phyloP scores from a whole-genome alignment of 2,329 filamentous ascomycete species.

The Colletotrichum destructivum region DNA sequence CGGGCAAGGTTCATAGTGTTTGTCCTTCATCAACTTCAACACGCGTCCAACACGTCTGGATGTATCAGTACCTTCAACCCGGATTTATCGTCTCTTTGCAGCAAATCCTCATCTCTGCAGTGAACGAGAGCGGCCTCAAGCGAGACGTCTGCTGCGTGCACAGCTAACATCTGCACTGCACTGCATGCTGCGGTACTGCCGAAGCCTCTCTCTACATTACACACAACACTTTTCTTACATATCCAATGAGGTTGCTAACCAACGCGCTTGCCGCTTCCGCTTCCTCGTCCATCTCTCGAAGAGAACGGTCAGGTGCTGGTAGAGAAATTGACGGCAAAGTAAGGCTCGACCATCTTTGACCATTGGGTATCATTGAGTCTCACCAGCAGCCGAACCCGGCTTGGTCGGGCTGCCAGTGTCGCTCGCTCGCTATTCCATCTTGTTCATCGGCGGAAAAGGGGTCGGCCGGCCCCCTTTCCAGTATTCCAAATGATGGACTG shows the following conservation, averaged over 20 bases:
- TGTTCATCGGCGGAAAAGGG: conserved; percentile 19
- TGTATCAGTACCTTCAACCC: conserved; percentile 26
- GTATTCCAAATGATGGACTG: conserved; percentile 37
- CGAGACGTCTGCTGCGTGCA: background rate
- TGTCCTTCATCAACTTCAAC: conserved; percentile 22
- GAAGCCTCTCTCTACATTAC: conserved; percentile 21
- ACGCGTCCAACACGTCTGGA: conserved; percentile 14
- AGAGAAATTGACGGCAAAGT: conserved; percentile 21
- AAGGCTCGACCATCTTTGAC: conserved; percentile 26
- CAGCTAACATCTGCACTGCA: conserved; percentile 1
- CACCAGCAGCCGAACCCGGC: conserved; percentile 30
- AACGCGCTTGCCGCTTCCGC: conserved; percentile 6
- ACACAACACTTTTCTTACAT: conserved; percentile 11
- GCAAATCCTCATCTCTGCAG: background rate
- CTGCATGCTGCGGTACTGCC: background rate
- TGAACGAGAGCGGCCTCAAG: background rate
- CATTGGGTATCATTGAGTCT: conserved; percentile 42
- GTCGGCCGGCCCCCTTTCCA: conserved; percentile 20
- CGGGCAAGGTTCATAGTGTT: conserved; percentile 33
- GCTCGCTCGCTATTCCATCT: conserved; percentile 5
- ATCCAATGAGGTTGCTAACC: background rate
- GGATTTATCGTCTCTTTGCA: background rate
- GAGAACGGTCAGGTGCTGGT: conserved; percentile 18
- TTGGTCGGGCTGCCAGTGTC: conserved; percentile 7
- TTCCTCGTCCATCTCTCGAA: conserved; percentile 12